phyloP scores from a whole-genome alignment of 306 rosid genomes.

The Acacia melanoxylon region DNA sequence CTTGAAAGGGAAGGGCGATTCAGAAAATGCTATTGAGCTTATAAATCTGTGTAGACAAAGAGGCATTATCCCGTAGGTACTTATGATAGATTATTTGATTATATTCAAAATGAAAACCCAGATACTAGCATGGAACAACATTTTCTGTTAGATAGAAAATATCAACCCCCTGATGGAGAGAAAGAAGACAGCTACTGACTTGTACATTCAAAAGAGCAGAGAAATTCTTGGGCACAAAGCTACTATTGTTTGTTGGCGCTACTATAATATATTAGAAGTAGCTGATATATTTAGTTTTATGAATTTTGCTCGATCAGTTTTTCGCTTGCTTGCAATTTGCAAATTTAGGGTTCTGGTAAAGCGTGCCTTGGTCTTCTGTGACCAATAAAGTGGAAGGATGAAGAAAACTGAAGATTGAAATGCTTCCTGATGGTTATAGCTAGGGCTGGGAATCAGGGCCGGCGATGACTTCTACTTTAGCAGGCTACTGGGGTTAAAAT shows the following conservation, averaged over 20 bases:
- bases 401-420: neutral
- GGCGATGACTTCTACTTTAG: too few species aligned
- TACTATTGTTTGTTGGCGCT: neutral
- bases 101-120: conserved; percentile 23
- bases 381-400: neutral
- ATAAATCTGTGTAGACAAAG: conserved; percentile 28
- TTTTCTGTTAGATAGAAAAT: neutral
- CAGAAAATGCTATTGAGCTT: conserved; percentile 40
- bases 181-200: conserved; percentile 11
- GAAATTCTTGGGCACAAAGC: neutral
- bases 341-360: neutral
- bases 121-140: conserved; percentile 5
- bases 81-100: conserved; percentile 22
- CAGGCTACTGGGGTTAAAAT: too few species aligned
- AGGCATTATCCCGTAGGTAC: neutral
- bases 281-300: neutral
- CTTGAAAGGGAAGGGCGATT: conserved; percentile 48
- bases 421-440: neutral
- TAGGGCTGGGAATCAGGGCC: too few species aligned
- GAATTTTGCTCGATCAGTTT: neutral
- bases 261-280: neutral
- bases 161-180: neutral
- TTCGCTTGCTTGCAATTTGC: neutral
- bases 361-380: neutral
- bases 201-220: neutral